Conservation (phyloP, 108 stramenopile genomes). For the Skeletonema marinoi region DNA sequence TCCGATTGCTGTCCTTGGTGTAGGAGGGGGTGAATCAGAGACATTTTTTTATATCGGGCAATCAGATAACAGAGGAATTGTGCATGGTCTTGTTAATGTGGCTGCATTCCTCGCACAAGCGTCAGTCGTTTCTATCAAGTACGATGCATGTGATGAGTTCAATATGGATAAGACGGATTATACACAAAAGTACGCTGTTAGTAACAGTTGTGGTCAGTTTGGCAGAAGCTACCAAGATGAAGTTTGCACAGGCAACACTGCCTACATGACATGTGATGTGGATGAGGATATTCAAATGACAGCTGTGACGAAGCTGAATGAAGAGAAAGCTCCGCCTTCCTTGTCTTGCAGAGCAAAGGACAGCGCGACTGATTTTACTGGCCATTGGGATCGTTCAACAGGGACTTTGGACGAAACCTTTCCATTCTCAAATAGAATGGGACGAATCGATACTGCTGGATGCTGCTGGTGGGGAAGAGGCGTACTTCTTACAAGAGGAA, state of each 20-base stretch:
- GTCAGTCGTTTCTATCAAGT: slow-evolving; percentile 20
- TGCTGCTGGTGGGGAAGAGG: slow-evolving; percentile 55
- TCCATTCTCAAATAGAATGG: slow-evolving; percentile 30
- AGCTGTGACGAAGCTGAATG: slow-evolving; percentile 13
- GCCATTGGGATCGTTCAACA: slow-evolving; percentile 21
- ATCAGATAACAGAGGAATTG: slow-evolving; percentile 16
- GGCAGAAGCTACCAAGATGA: slow-evolving; percentile 31
- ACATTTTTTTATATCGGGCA: slow-evolving; percentile 25
- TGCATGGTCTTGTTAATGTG: slow-evolving; percentile 29
- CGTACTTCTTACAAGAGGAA: slow-evolving; percentile 37
- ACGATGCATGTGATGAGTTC: slow-evolving; percentile 48
- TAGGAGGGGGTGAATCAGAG: slow-evolving; percentile 16
- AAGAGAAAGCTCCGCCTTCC: slow-evolving; percentile 9
- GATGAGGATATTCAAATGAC: slow-evolving; percentile 18
- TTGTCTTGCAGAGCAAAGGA: slow-evolving; percentile 18
- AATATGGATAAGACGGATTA: slow-evolving; percentile 21
- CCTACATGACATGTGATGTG: slow-evolving; percentile 30
- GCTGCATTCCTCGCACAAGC: slow-evolving; percentile 42
- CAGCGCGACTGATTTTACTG: slow-evolving; percentile 24
- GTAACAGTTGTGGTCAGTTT: slow-evolving; percentile 29
- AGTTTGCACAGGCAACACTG: slow-evolving; percentile 1
- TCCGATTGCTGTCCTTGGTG: slow-evolving; percentile 18
- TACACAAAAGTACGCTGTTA: slow-evolving; percentile 16
- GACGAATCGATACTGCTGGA: slow-evolving; percentile 39
- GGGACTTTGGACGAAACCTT: slow-evolving; percentile 4